Evolutionary conservation across 148 eudicot species (phyloP).

Genomic region (Diospyros kaki): DNA sequence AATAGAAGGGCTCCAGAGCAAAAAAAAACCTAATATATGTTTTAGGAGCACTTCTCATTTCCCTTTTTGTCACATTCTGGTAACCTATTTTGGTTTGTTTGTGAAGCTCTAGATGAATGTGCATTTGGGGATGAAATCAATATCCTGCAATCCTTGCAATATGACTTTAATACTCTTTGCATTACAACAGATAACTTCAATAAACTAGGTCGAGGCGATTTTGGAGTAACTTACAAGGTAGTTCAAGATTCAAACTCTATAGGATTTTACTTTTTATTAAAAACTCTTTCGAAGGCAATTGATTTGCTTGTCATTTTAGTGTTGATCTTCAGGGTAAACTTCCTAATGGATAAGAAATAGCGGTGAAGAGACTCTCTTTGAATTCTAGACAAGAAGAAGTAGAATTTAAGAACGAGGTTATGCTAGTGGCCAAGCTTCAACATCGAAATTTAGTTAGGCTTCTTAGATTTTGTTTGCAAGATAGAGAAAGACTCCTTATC

Average conservation of each 20-base stretch:
- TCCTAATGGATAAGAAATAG: background rate
- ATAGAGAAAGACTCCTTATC: conserved; percentile 16
- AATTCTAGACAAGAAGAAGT: conserved; percentile 22
- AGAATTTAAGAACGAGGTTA: conserved; percentile 29
- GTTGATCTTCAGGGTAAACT: background rate
- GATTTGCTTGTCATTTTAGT: background rate
- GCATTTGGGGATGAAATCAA: conserved; percentile 1
- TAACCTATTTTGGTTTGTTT: too few relatives aligned
- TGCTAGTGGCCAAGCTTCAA: conserved; percentile 24
- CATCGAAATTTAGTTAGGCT: conserved; percentile 4
- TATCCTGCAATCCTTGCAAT: background rate
- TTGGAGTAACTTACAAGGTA: conserved; percentile 10
- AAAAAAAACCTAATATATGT: too few relatives aligned
- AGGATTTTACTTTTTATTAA: background rate
- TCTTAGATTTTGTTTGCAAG: conserved; percentile 15
- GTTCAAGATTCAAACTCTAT: background rate
- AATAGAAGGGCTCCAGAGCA: too few relatives aligned
- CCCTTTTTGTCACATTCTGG: too few relatives aligned
- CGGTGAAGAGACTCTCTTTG: conserved; percentile 12
- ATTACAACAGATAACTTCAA: conserved; percentile 5
- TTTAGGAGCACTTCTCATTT: too few relatives aligned
- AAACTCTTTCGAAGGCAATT: background rate
- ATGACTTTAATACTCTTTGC: background rate
- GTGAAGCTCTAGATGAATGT: too few relatives aligned
- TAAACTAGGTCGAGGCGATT: conserved; percentile 12